phyloP scores from a whole-genome alignment of 768 basidiomycete species.

The Pholiota molesta region DNA sequence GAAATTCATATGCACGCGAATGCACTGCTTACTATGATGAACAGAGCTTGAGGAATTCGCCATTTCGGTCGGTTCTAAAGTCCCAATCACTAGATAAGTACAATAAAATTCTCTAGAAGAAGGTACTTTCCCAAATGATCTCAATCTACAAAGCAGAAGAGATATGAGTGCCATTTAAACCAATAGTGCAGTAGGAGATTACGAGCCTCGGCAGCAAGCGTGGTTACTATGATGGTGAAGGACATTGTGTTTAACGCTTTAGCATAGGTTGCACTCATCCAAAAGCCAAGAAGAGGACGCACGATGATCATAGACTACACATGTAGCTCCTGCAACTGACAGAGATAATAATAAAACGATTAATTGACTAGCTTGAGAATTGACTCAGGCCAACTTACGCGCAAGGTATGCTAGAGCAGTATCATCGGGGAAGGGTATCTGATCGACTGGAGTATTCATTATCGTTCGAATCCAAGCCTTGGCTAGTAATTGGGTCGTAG shows the following conservation, averaged over 20 bases:
- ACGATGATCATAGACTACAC: too few species aligned
- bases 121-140: slow-evolving; percentile 15
- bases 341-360: too few species aligned
- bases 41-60: slow-evolving; percentile 15
- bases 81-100: neutral
- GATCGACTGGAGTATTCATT: too few species aligned
- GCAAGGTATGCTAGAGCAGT: neutral
- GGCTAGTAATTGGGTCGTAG: too few species aligned
- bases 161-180: neutral
- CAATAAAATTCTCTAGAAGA: neutral
- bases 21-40: slow-evolving; percentile 9
- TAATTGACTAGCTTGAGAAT: too few species aligned
- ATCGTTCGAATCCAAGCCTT: too few species aligned
- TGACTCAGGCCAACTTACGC: neutral
- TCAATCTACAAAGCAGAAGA: slow-evolving; percentile 7
- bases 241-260: too few species aligned
- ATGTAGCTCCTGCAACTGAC: too few species aligned
- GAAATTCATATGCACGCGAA: neutral
- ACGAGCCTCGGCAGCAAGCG: neutral
- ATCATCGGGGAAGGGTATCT: neutral
- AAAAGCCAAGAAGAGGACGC: too few species aligned
- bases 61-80: slow-evolving; percentile 15
- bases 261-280: too few species aligned
- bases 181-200: too few species aligned
- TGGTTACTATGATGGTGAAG: neutral